These are phyloP conservation scores for Quercus lobata DNA, from an alignment of 331 rosid genomes.

Conservation along the genomic window DNA sequence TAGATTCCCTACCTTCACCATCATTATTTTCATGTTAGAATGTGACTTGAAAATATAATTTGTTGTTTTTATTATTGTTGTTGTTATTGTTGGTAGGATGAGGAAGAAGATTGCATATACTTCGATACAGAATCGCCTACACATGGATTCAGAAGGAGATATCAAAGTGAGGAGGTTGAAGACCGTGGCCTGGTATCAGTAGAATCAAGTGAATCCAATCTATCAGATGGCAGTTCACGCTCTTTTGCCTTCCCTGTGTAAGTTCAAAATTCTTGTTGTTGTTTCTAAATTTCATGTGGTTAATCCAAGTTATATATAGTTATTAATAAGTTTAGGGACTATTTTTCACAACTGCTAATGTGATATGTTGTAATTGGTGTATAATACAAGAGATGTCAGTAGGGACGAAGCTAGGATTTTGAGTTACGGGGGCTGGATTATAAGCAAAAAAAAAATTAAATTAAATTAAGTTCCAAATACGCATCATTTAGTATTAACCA, in stretches of 20 bases:
- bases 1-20: neutral
- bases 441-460: too few relatives aligned
- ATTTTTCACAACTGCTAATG: too few relatives aligned
- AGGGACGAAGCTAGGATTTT: too few relatives aligned
- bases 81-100: slow-evolving; percentile 14
- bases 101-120: slow-evolving; percentile 22
- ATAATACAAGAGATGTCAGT: too few relatives aligned
- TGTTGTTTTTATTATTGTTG: neutral
- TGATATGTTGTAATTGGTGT: too few relatives aligned
- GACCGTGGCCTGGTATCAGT: slow-evolving; percentile 11
- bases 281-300: neutral
- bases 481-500: too few relatives aligned
- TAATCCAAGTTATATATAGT: too few relatives aligned
- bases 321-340: too few relatives aligned
- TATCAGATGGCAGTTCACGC: slow-evolving; percentile 47
- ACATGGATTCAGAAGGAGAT: slow-evolving; percentile 12
- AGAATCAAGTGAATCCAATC: slow-evolving; percentile 49
- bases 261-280: slow-evolving; percentile 11
- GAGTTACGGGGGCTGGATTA: rapidly evolving
- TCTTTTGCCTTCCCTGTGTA: slow-evolving; percentile 85
- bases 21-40: neutral
- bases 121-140: slow-evolving; percentile 6
- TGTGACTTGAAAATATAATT: neutral
- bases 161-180: slow-evolving; percentile 14
- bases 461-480: too few relatives aligned